Evolutionary conservation across 495 filamentous ascomycete species (phyloP), one percentile per base, ranked within the genome.

Genomic region (Neurospora intermedia): DNA sequence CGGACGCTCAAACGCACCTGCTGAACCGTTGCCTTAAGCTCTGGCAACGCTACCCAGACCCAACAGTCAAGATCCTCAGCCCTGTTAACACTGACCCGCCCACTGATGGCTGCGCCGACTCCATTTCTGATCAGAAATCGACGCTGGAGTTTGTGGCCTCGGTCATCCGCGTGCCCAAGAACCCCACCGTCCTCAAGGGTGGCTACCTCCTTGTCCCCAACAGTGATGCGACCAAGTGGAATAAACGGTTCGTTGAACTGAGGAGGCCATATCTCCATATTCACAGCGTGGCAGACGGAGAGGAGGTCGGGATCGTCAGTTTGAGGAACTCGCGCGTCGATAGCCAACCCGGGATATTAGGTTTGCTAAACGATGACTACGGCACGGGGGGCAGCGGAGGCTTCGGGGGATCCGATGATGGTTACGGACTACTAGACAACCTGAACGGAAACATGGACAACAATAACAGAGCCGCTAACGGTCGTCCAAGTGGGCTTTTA

Each of bases 191-290:
- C n/a, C 84, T 93, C 66, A 96, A 95, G 82, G 88, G 89, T 8
- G 94, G 94, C 43, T 94, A 95, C 78, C 88, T 98, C 39, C 84
- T 97, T 20, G 92, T 90, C 5, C 94, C 94, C 6, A 89, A 89
- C 75, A 86, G 87, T 72, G 88, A 91, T 69, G 91, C 90, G 38
- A 91, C 90, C 38, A 87, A 89, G 73, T 99, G 96, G 96, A 85
- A 92, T 6, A 93, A 94, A 74, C 92, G 95, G 54, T 97, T 94
- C 78, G 93, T 97, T 69, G 96, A 99, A 78, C 89, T 99, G 40
- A 90, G 96, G 35, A 89, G 91, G 48, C 96, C 96, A 7, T 99
- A 98, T 77, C 85, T 99, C 73, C 94, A 98, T 78, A 88, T 98
- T 54, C 91, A 98, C 81, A 89, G 88, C 39, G 89, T 91, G 2